Evolutionary conservation across 139 green algal species (phyloP).

Genomic region (Eudorina sp.): DNA sequence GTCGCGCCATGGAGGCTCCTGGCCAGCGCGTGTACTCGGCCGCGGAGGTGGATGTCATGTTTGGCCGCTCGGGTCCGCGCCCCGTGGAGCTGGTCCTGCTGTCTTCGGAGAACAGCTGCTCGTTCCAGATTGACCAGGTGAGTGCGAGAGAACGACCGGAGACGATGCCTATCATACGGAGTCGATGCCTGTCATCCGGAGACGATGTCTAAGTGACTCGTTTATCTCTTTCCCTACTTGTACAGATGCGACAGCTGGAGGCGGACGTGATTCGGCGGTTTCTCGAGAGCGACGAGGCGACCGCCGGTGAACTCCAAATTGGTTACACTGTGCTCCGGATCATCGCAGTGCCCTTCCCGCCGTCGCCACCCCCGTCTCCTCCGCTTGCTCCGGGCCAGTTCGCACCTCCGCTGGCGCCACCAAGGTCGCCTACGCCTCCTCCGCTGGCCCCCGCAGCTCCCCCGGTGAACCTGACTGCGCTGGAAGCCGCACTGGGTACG

Average conservation of each 20-base stretch:
- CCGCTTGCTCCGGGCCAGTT: background rate
- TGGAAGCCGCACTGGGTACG: too few relatives aligned
- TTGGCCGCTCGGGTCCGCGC: background rate
- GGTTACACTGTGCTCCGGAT: background rate
- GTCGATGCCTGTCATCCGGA: too few relatives aligned
- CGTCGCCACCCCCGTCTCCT: slow-evolving; percentile 2
- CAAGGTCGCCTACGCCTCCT: background rate
- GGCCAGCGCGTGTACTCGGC: background rate
- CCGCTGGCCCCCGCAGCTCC: too few relatives aligned
- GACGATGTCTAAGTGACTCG: too few relatives aligned
- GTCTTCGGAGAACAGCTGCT: too few relatives aligned
- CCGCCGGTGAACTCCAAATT: background rate
- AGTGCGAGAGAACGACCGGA: too few relatives aligned
- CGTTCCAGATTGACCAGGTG: too few relatives aligned
- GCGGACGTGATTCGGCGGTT: background rate
- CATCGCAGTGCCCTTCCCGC: background rate
- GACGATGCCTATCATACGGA: too few relatives aligned
- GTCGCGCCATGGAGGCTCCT: background rate
- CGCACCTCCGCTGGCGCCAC: background rate
- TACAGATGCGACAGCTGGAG: background rate
- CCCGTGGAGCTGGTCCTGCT: background rate
- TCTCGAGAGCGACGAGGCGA: too few relatives aligned
- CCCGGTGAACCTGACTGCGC: background rate
- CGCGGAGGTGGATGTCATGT: background rate
- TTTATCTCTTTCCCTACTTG: too few relatives aligned